A percentile compares a stretch with the other conserved stretches of the same genome.
Evolutionary conservation across 2,329 filamentous ascomycete genomes (phyloP).

Genomic region (Teratosphaeria viscida): DNA sequence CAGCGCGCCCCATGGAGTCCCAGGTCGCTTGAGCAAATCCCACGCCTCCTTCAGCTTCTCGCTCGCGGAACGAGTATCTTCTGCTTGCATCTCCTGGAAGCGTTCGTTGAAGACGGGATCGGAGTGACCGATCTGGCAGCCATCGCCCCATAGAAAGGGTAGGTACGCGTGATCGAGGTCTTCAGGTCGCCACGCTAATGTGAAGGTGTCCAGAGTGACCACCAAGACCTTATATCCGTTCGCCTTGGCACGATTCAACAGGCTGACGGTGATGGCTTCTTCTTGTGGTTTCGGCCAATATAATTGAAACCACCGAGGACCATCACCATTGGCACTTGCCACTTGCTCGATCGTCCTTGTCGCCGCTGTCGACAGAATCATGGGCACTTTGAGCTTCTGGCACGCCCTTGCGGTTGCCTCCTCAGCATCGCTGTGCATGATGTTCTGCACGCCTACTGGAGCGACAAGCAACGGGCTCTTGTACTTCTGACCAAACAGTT

Average conservation of each 20-base stretch:
- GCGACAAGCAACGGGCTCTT: slow-evolving; percentile 48
- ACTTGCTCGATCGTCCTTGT: slow-evolving; percentile 56
- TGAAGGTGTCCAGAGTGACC: slow-evolving; percentile 62
- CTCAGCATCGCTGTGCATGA: slow-evolving; percentile 57
- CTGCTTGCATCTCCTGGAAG: not conserved
- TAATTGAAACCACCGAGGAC: slow-evolving; percentile 58
- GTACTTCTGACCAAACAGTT: slow-evolving; percentile 8
- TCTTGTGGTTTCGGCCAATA: slow-evolving; percentile 61
- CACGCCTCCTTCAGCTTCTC: slow-evolving; percentile 26
- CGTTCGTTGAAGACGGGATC: not conserved
- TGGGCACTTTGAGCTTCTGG: slow-evolving; percentile 53
- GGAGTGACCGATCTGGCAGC: not conserved
- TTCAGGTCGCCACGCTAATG: slow-evolving; percentile 54
- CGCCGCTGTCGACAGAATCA: slow-evolving; percentile 56
- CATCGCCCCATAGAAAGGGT: slow-evolving; percentile 1
- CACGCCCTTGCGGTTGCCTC: slow-evolving; percentile 47
- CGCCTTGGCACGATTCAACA: slow-evolving; percentile 51
- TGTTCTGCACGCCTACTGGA: slow-evolving; percentile 56
- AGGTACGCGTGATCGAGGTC: slow-evolving; percentile 14
- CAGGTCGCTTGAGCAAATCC: slow-evolving; percentile 41
- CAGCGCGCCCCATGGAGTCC: slow-evolving; percentile 13
- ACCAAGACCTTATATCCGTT: slow-evolving; percentile 55
- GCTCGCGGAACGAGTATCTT: slow-evolving; percentile 37
- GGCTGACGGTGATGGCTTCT: slow-evolving; percentile 53
- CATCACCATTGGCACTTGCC: slow-evolving; percentile 43